phyloP scores from a whole-genome alignment of 345 rosid genomes.

The Gossypium turneri region DNA sequence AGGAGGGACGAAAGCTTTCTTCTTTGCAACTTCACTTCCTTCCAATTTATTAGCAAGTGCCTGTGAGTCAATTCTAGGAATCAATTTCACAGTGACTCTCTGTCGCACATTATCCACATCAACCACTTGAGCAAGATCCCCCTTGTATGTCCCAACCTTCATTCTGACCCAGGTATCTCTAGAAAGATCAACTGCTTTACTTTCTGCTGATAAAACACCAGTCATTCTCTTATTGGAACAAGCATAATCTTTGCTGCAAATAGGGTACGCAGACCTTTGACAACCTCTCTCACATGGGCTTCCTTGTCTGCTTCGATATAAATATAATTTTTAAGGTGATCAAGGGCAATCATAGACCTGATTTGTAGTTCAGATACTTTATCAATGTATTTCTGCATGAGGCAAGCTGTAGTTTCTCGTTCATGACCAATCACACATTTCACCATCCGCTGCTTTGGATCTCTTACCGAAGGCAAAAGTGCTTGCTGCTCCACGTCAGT shows the following conservation, averaged over 20 bases:
- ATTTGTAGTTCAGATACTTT: not conserved
- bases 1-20: not conserved
- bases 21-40: not conserved
- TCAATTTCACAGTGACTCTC: not conserved
- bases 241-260: not conserved
- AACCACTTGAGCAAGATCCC: not conserved
- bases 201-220: not conserved
- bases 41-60: not conserved
- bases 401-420: not conserved
- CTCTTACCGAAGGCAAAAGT: not conserved
- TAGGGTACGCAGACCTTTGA: not conserved
- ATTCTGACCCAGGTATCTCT: not conserved
- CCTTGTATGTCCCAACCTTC: not conserved
- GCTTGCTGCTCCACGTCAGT: not conserved
- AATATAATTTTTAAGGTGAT: not conserved
- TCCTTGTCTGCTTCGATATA: not conserved
- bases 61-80: not conserved
- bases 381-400: slow-evolving; percentile 4
- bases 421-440: not conserved
- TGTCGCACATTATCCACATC: not conserved
- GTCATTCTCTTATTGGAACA: slow-evolving; percentile 4
- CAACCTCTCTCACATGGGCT: not conserved
- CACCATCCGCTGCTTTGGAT: not conserved
- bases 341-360: not conserved
- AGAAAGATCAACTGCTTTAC: not conserved